phyloP scores from a whole-genome alignment of 345 rosid genomes.

The Pelargonium nanum region DNA sequence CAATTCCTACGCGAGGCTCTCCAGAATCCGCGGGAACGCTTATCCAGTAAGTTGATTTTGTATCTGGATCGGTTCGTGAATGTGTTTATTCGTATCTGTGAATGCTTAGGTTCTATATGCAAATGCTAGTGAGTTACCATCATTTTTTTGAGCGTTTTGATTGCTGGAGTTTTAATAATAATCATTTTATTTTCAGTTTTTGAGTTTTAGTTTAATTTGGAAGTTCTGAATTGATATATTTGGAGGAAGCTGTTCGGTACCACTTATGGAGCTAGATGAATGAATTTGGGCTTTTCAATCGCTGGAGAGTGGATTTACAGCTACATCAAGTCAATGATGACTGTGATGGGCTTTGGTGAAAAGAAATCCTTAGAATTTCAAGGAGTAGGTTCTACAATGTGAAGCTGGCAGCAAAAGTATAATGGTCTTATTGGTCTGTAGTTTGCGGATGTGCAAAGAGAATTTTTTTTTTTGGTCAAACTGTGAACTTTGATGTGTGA shows the following conservation, averaged over 20 bases:
- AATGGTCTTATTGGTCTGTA: too few relatives aligned
- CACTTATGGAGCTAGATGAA: too few relatives aligned
- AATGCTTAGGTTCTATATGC: too few relatives aligned
- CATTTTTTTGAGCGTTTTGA: too few relatives aligned
- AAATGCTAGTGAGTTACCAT: background rate
- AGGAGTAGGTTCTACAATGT: background rate
- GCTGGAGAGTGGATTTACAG: background rate
- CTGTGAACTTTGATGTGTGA: too few relatives aligned
- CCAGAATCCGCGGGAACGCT: conserved; percentile 77
- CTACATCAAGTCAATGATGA: background rate
- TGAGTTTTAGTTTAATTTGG: background rate
- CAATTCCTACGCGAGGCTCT: conserved; percentile 72
- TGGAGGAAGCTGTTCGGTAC: too few relatives aligned
- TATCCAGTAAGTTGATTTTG: conserved; percentile 33
- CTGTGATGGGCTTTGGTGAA: background rate
- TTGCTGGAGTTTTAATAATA: too few relatives aligned
- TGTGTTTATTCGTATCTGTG: background rate
- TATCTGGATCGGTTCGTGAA: too few relatives aligned
- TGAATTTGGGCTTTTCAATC: background rate
- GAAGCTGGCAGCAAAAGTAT: background rate
- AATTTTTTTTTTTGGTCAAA: too few relatives aligned
- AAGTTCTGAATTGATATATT: too few relatives aligned
- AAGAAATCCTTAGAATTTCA: background rate
- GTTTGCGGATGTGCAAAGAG: too few relatives aligned
- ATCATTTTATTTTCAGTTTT: too few relatives aligned